Conservation (phyloP, 2,329 filamentous ascomycete species). For the Leptographium flavum region DNA sequence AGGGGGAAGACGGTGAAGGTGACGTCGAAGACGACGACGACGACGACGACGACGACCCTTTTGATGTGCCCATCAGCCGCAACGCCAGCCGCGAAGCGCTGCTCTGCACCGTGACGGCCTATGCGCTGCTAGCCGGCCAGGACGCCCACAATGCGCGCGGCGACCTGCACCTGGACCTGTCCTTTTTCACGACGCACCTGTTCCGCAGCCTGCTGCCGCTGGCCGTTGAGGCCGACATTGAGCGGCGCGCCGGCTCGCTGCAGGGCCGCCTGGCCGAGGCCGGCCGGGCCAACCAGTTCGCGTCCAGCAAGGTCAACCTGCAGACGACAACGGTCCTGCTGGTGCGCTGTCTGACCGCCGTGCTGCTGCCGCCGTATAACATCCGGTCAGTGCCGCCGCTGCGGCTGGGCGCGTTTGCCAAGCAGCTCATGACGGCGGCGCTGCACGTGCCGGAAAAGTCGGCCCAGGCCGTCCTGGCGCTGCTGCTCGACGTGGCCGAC, state of each 20-base stretch:
- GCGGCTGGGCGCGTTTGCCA: constrained; percentile 81
- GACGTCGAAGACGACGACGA: constrained; percentile 27
- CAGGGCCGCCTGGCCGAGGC: constrained; percentile 24
- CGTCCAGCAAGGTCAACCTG: constrained; percentile 60
- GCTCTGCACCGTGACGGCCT: constrained; percentile 90
- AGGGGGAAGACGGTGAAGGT: constrained; percentile 33
- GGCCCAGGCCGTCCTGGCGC: constrained; percentile 60
- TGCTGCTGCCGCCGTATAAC: constrained; percentile 63
- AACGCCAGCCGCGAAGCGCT: constrained; percentile 77
- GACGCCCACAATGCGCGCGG: constrained; percentile 75
- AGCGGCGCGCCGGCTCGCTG: constrained; percentile 60
- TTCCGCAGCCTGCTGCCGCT: constrained; percentile 74
- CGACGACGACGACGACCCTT: constrained; percentile 34
- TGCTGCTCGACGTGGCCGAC: constrained; percentile 66
- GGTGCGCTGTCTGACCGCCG: constrained; percentile 68
- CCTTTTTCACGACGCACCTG: constrained; percentile 88
- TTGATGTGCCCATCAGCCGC: constrained; percentile 29
- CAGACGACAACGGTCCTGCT: constrained; percentile 90
- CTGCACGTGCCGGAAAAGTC: constrained; percentile 89
- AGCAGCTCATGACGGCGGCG: constrained; percentile 70
- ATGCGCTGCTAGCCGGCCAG: constrained; percentile 89
- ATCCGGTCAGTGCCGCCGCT: constrained; percentile 64
- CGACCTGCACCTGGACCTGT: constrained; percentile 75
- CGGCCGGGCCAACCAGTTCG: constrained; percentile 24
- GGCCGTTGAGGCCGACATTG: constrained; percentile 71